Percentiles rank a stretch among this genome's conserved stretches.
These are phyloP conservation scores for Piper betle DNA, from an alignment of 164 flowering plant genomes.

Conservation along the genomic window DNA sequence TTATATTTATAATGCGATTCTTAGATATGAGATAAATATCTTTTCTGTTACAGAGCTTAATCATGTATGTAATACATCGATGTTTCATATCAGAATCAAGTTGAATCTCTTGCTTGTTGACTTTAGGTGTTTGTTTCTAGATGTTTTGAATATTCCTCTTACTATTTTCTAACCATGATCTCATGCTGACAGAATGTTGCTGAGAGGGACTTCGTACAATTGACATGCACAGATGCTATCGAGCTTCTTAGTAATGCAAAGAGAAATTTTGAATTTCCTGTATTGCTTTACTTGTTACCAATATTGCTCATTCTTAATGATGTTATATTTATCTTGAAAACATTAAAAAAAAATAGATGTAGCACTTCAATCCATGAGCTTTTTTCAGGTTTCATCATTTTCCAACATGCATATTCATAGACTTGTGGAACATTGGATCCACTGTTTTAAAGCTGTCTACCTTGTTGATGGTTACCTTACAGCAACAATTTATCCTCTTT, in stretches of 20 bases:
- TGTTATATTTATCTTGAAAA: too few relatives aligned
- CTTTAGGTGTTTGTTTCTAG: neutral
- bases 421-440: neutral
- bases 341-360: too few relatives aligned
- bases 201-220: slow-evolving; percentile 71
- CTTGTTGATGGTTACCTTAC: too few relatives aligned
- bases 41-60: too few relatives aligned
- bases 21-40: neutral
- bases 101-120: neutral
- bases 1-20: neutral
- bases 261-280: slow-evolving; percentile 90
- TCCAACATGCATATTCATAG: neutral
- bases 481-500: too few relatives aligned
- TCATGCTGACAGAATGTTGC: slow-evolving; percentile 52
- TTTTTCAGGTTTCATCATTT: neutral
- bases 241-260: slow-evolving; percentile 65
- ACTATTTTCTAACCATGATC: neutral
- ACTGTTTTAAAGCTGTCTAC: neutral
- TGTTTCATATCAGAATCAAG: too few relatives aligned
- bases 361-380: neutral
- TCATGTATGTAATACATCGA: too few relatives aligned
- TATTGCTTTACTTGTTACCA: slow-evolving; percentile 11
- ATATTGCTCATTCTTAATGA: neutral
- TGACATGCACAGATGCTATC: slow-evolving; percentile 87
- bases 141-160: neutral